Percentiles rank a stretch among this genome's conserved stretches.
These are phyloP conservation scores for Trichoderma arundinaceum DNA, from an alignment of 2,329 filamentous ascomycete genomes.

Conservation along the genomic window DNA sequence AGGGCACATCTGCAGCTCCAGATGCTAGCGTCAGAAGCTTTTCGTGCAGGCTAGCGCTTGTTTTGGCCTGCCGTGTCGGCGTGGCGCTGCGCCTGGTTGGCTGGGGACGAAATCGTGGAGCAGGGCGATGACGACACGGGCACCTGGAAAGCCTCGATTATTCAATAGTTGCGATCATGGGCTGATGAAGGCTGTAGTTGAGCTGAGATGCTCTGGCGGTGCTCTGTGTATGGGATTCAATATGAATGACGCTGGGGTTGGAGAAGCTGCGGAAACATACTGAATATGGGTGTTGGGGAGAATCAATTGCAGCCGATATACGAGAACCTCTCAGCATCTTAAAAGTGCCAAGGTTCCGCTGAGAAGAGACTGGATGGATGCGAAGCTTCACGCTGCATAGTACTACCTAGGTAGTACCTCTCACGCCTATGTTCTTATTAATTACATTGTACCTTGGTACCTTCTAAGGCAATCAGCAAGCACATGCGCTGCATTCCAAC, in stretches of 20 bases:
- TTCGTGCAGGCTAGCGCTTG: constrained; percentile 3
- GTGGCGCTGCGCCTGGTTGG: constrained; percentile 10
- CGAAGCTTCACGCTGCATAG: too few relatives aligned
- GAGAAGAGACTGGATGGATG: too few relatives aligned
- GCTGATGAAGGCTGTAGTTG: neutral
- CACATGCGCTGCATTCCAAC: neutral
- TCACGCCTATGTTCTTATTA: too few relatives aligned
- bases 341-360: neutral
- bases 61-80: neutral
- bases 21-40: constrained; percentile 14
- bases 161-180: too few relatives aligned
- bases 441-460: too few relatives aligned
- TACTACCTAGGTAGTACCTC: too few relatives aligned
- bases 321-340: constrained; percentile 1
- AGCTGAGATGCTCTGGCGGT: neutral
- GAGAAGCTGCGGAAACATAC: neutral
- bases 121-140: constrained; percentile 35
- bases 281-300: too few relatives aligned
- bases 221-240: neutral
- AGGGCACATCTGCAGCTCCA: constrained; percentile 5
- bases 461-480: too few relatives aligned
- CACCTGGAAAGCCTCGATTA: neutral
- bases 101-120: constrained; percentile 25
- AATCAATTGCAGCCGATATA: neutral
- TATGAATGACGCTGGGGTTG: neutral